Evolutionary conservation across 1,284 basidiomycete species (phyloP), one percentile per base, ranked within the genome.

Genomic region (Bjerkandera adusta): DNA sequence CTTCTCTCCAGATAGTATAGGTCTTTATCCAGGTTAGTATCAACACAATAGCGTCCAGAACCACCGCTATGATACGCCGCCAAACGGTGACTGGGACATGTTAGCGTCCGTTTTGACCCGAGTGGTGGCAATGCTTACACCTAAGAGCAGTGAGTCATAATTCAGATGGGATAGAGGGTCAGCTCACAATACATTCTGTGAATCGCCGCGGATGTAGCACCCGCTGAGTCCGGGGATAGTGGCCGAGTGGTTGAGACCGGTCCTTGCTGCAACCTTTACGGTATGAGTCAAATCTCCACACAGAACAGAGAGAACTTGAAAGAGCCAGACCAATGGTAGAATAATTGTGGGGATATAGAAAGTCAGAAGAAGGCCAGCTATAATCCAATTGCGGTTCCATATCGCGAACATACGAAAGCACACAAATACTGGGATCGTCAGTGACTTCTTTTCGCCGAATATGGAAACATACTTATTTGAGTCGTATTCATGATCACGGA

Each of bases 1-100:
- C 57, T 15, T 55, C 49, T 12, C 53, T 34, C 13, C 50, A 51
- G 35, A 59, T 53, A 3, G 39, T 30, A 18, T 40, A 48, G 1
- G 59, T 61, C 18, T 56, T 57, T 12, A 45, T 43, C 59, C 59
- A 61, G 11, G 59, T 61, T 3, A 61, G 27, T 2, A 51, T 6
- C 2, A 61, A 33, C 12, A 57, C 50, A 2, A 54, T 29, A 16
- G 35, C 27, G 36, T 59, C 57, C 4, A 53, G 36, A 4, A 47
- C 37, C 3, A 55, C 35, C 1, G 35, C 24, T 20, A 52, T 33
- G 2, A 36, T 33, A 5, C 39, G 39, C 1, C 38, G n/a, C n/a
- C n/a, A n/a, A n/a, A n/a, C n/a, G n/a, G n/a, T n/a, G n/a, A n/a
- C n/a, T n/a, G n/a, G n/a, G n/a, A n/a, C n/a, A n/a, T n/a, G n/a